Base-by-base conservation (phyloP, 768 basidiomycete genomes). In the Amanita molliuscula region DNA sequence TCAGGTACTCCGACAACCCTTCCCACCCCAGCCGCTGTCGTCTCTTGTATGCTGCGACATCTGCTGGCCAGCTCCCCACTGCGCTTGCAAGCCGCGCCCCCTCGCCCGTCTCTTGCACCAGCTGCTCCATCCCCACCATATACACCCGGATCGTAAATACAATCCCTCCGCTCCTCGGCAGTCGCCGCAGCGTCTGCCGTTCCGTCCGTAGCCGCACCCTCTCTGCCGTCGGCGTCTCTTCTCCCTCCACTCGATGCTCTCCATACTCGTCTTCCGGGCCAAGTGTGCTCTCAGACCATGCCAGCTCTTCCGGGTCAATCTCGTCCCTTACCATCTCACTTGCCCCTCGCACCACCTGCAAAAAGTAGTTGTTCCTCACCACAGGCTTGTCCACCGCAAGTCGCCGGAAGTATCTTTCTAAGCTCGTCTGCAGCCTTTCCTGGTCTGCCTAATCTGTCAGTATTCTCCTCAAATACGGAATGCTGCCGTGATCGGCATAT, bases 91-190 rank as follows among this genome's bases (percentile, higher is more conserved):
- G 63, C 45, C 84, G 66, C 28, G 73, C 78, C 0, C 82, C 73
- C 9, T 82, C 75, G 0, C 78, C 82, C 6, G 66, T 66, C 60
- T 86, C 86, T 47, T 64, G 58, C 11, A 53, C 69, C 1, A 87
- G 62, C 34, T 74, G 72, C 20, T 68, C 71, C 31, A 84, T 61
- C 18, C 76, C 76, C 36, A 73, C 73, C 48, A 81, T 46, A 64
- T 85, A 84, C 43, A 79, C 81, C 34, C 84, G 71, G 57, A 86
- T 81, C 47, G 79, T 82, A 61, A 88, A 88, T 35, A 81, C 63
- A 33, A 86, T 71, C 1, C 76, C 82, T 9, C 84, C 83, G 36
- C 76, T 78, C 3, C 70, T 65, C 9, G 79, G 79, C 47, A 88
- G 71, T 25, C 84, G 68, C 35, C 83, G 69, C 51, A 87, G 64